phyloP scores from a whole-genome alignment of 805 yeast species.

The Huiozyma naganishii region DNA sequence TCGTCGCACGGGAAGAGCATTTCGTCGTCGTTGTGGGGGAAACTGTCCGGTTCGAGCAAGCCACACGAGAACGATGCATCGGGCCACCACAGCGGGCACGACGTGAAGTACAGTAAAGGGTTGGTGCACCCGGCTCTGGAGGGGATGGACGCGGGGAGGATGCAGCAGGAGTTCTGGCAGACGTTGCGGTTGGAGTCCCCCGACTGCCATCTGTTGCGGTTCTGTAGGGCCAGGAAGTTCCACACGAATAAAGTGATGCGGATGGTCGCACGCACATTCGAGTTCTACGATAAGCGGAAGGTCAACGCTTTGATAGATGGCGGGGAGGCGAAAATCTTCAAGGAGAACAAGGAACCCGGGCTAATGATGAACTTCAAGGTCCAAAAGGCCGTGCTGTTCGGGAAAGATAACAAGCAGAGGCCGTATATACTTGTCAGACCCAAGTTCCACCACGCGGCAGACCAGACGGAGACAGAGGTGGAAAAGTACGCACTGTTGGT shows the following conservation, averaged over 20 bases:
- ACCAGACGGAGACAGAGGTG: slow-evolving; percentile 59
- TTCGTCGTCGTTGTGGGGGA: slow-evolving; percentile 5
- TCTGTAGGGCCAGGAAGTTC: slow-evolving; percentile 82
- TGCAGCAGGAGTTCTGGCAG: slow-evolving; percentile 45
- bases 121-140: slow-evolving; percentile 40
- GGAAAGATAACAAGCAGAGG: slow-evolving; percentile 59
- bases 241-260: slow-evolving; percentile 52
- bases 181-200: slow-evolving; percentile 68
- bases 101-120: slow-evolving; percentile 23
- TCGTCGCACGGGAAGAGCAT: background rate
- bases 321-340: slow-evolving; percentile 59
- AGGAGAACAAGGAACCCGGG: slow-evolving; percentile 34
- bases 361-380: slow-evolving; percentile 34
- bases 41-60: slow-evolving; percentile 1
- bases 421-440: slow-evolving; percentile 81
- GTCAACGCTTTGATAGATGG: slow-evolving; percentile 52
- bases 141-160: slow-evolving; percentile 40
- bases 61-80: slow-evolving; percentile 5
- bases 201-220: slow-evolving; percentile 68
- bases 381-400: slow-evolving; percentile 66
- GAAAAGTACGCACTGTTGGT: slow-evolving; percentile 63
- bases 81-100: background rate
- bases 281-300: slow-evolving; percentile 63
- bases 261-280: slow-evolving; percentile 63
- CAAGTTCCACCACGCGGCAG: slow-evolving; percentile 57